A percentile compares a stretch with the other conserved stretches of the same genome.
These are phyloP conservation scores for Cladorrhinum sp. DNA, from an alignment of 2,329 filamentous ascomycete species.

Conservation along the genomic window DNA sequence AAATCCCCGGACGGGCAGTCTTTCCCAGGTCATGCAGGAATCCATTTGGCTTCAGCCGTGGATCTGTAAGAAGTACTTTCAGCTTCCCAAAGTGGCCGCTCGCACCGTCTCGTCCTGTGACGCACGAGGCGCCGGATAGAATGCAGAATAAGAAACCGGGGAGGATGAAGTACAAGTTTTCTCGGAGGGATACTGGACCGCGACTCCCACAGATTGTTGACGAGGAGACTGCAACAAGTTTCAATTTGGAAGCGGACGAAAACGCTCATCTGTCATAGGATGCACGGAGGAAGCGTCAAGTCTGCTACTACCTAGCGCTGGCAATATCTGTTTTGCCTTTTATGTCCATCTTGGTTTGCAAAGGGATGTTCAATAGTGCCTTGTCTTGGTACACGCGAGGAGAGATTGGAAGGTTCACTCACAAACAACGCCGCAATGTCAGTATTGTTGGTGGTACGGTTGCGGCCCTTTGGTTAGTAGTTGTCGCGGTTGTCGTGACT, in stretches of 20 bases:
- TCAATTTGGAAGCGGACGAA: conserved; percentile 22
- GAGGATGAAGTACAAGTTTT: not conserved
- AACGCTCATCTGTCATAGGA: conserved; percentile 30
- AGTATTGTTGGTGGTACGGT: not conserved
- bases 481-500: conserved; percentile 4
- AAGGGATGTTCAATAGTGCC: conserved; percentile 43
- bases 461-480: conserved; percentile 8
- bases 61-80: conserved; percentile 12
- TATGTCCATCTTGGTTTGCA: conserved; percentile 43
- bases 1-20: conserved; percentile 6
- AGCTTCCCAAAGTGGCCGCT: conserved; percentile 2
- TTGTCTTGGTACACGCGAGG: conserved; percentile 50
- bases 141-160: not conserved
- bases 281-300: conserved; percentile 31
- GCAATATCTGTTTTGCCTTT: conserved; percentile 46
- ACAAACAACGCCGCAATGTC: conserved; percentile 13
- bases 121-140: not conserved
- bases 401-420: conserved; percentile 29
- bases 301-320: conserved; percentile 40
- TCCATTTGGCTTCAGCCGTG: conserved; percentile 12
- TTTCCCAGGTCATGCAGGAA: conserved; percentile 14
- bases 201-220: not conserved
- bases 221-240: conserved; percentile 8
- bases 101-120: conserved; percentile 9
- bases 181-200: not conserved